Conservation (phyloP, 2,329 filamentous ascomycete genomes). For the Xylariomycetidae sp. region DNA sequence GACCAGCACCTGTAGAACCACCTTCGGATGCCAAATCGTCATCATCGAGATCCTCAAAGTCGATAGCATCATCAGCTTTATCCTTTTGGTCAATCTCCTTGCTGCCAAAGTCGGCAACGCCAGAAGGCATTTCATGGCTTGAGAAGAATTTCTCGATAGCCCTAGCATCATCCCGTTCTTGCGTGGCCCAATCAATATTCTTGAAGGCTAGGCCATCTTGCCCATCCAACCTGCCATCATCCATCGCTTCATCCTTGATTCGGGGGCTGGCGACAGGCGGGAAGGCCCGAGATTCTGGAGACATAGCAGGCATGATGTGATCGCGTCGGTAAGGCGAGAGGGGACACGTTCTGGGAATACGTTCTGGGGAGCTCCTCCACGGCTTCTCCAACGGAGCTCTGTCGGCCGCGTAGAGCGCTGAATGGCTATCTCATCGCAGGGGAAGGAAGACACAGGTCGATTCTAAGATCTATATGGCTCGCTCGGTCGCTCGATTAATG, state of each 20-base stretch:
- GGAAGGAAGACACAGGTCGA: too few species aligned
- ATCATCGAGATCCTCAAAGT: slow-evolving; percentile 88
- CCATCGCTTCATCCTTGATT: slow-evolving; percentile 23
- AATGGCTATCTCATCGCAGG: slow-evolving; percentile 10
- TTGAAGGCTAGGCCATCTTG: slow-evolving; percentile 13
- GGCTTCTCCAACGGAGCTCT: slow-evolving; percentile 1
- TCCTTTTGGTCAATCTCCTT: slow-evolving; percentile 58
- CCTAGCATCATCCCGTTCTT: slow-evolving; percentile 26
- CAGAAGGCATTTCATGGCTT: slow-evolving; percentile 45
- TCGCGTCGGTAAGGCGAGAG: slow-evolving; percentile 1
- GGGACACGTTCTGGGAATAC: too few species aligned
- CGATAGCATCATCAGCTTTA: slow-evolving; percentile 89
- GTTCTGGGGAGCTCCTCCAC: background rate
- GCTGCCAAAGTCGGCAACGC: slow-evolving; percentile 35
- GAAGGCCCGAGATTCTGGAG: slow-evolving; percentile 8
- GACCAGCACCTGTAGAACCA: slow-evolving; percentile 20
- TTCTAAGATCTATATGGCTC: too few species aligned
- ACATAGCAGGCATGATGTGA: slow-evolving; percentile 7
- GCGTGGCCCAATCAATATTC: slow-evolving; percentile 24
- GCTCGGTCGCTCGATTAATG: too few species aligned
- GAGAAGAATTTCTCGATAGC: slow-evolving; percentile 39
- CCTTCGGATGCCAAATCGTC: slow-evolving; percentile 81
- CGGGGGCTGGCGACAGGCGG: slow-evolving; percentile 9
- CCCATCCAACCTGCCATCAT: too few species aligned
- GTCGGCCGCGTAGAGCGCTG: slow-evolving; percentile 4